Evolutionary conservation across 257 asterid species (phyloP), one percentile per base, ranked within the genome.

Genomic region (Mitragyna speciosa): DNA sequence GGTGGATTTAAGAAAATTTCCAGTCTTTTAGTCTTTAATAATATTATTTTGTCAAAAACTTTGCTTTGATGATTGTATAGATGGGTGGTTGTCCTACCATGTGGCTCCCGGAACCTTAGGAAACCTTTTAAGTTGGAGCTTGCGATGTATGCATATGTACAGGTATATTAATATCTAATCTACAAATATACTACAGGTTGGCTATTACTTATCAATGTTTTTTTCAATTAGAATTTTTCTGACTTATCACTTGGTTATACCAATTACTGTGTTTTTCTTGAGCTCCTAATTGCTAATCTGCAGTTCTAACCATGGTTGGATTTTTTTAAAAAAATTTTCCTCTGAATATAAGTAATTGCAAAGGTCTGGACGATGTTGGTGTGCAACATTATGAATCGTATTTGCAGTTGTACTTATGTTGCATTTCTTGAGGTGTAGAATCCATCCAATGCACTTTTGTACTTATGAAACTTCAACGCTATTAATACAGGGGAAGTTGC

Each of bases 71-170:
- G 36, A 52, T 30, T 84, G 54, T 87, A 80, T 87, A 94, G 98
- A 54, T 96, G 98, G 97, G 98, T 89, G 85, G 98, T 88, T 59
- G 86, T 96, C 77, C 45, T 92, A 81, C 99, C 99, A 49, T 88
- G 96, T 83, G 98, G 97, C 39, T 89, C 96, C 54, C 93, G 89
- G 67, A 92, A 81, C 84, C 90, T 79, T 22, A 81, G 83, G 78
- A 91, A 91, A 83, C 97, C 98, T 79, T 91, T 90, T 86, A 94
- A 82, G 89, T 84, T 94, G 93, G 99, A 96, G 93, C 96, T 96
- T 87, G 97, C 92, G 17, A 82, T 96, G 78, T 96, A 96, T 75
- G 30, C 89, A 47, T 77, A 82, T 86, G 39, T 77, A 49, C 97
- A 94, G 97, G 98, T 92, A 71, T 70, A 70, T 68, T 73, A 4